A percentile compares a stretch with the other conserved stretches of the same genome.
Conservation (phyloP, 768 basidiomycete species). For the Boletus subparvulus region DNA sequence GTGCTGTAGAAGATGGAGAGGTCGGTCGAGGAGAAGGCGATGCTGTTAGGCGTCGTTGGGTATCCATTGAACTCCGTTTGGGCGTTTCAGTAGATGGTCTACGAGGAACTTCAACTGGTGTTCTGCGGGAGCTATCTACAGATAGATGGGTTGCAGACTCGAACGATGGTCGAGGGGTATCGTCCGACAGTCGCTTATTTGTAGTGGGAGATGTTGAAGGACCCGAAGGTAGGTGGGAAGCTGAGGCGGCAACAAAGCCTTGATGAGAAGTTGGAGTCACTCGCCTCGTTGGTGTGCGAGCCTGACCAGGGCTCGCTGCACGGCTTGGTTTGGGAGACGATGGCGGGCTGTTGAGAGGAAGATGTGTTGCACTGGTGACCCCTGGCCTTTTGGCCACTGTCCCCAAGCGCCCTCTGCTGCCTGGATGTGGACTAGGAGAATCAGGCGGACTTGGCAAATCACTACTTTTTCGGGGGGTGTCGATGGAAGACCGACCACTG, state of each 20-base stretch:
- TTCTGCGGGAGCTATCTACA: slow-evolving; percentile 34
- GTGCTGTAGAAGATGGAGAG: slow-evolving; percentile 45
- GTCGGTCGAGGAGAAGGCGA: slow-evolving; percentile 39
- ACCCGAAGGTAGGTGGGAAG: slow-evolving; percentile 49
- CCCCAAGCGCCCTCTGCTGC: slow-evolving; percentile 36
- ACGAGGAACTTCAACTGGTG: slow-evolving; percentile 40
- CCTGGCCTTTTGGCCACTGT: slow-evolving; percentile 37
- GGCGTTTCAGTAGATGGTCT: slow-evolving; percentile 30
- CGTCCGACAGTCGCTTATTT: slow-evolving; percentile 29
- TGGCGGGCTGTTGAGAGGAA: slow-evolving; percentile 40
- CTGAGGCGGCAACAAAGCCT: slow-evolving; percentile 47
- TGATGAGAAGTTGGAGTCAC: slow-evolving; percentile 42
- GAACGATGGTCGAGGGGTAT: slow-evolving; percentile 17
- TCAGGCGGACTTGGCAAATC: slow-evolving; percentile 46
- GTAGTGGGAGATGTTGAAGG: slow-evolving; percentile 30
- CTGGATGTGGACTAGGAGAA: slow-evolving; percentile 46
- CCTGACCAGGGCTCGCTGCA: slow-evolving; percentile 42
- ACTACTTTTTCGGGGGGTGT: slow-evolving; percentile 36
- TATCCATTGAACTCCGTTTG: slow-evolving; percentile 23
- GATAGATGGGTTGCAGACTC: slow-evolving; percentile 21
- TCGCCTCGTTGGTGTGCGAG: slow-evolving; percentile 42
- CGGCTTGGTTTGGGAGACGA: slow-evolving; percentile 40
- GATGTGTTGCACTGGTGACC: slow-evolving; percentile 41
- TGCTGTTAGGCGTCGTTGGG: slow-evolving; percentile 23
- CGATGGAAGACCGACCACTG: slow-evolving; percentile 32